Conservation (phyloP, 305 asterid species). For the Euphrasia arctica region DNA sequence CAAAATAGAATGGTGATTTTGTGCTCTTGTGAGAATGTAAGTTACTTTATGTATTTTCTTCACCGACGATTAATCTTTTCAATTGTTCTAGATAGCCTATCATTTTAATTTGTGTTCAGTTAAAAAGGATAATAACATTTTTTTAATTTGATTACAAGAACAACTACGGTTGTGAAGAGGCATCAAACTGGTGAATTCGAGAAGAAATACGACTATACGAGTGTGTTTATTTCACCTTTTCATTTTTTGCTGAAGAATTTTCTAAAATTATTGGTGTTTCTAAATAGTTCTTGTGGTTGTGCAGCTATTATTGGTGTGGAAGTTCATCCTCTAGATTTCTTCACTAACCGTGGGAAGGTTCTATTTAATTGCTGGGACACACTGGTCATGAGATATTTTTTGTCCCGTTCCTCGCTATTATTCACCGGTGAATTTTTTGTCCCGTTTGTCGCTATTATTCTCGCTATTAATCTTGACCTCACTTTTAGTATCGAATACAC, state of each 20-base stretch:
- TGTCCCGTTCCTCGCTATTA: no score
- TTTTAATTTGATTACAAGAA: slow-evolving; percentile 35
- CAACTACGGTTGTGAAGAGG: slow-evolving; percentile 73
- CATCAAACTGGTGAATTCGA: slow-evolving; percentile 75
- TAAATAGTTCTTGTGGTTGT: not conserved
- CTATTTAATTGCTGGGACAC: slow-evolving; percentile 78
- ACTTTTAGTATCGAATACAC: no score
- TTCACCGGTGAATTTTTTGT: no score
- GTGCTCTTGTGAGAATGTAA: no score
- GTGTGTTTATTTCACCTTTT: slow-evolving; percentile 29
- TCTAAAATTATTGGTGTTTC: not conserved
- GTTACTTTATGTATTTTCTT: no score
- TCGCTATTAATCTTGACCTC: no score
- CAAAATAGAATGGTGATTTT: no score
- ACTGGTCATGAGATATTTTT: slow-evolving; percentile 78
- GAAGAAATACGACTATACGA: slow-evolving; percentile 51
- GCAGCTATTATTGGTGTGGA: slow-evolving; percentile 75
- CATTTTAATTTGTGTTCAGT: no score
- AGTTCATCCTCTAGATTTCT: slow-evolving; percentile 69
- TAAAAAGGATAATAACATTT: no score
- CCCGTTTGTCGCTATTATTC: no score
- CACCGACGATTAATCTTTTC: no score
- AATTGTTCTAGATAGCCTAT: no score
- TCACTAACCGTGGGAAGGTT: slow-evolving; percentile 62
- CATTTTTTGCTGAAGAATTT: not conserved